These are phyloP conservation scores for Heracleum sosnowskyi DNA, from an alignment of 129 eudicot genomes.

Conservation along the genomic window DNA sequence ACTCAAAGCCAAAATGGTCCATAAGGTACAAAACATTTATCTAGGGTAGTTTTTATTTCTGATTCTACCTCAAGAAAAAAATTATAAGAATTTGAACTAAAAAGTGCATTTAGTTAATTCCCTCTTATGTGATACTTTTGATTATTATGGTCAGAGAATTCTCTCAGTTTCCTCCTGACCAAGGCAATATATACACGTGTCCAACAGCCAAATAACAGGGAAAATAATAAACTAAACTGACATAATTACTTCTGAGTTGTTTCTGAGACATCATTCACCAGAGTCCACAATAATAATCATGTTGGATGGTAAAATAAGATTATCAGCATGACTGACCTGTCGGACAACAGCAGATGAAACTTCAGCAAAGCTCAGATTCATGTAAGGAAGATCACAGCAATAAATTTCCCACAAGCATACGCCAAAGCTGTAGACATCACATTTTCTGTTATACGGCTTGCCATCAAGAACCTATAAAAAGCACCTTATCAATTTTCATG, in stretches of 20 bases:
- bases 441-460: conserved; percentile 80
- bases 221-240: neutral
- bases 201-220: neutral
- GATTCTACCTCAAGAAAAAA: neutral
- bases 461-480: conserved; percentile 76
- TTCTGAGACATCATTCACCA: neutral
- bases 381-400: conserved; percentile 86
- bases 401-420: conserved; percentile 94
- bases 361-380: conserved; percentile 65
- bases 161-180: neutral
- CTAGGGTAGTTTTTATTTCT: neutral
- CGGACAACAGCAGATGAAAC: conserved; percentile 77
- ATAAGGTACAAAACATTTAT: neutral
- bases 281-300: neutral
- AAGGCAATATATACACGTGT: neutral
- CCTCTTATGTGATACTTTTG: neutral
- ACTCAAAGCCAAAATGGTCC: neutral
- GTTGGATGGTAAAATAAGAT: neutral
- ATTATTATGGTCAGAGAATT: neutral
- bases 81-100: neutral
- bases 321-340: conserved; percentile 37
- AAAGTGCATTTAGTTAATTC: neutral
- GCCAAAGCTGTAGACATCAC: conserved; percentile 91
- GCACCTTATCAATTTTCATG: conserved; percentile 1
- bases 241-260: neutral